These are phyloP conservation scores for Gastrodia elata DNA, from an alignment of 106 monocot genomes.

Conservation along the genomic window DNA sequence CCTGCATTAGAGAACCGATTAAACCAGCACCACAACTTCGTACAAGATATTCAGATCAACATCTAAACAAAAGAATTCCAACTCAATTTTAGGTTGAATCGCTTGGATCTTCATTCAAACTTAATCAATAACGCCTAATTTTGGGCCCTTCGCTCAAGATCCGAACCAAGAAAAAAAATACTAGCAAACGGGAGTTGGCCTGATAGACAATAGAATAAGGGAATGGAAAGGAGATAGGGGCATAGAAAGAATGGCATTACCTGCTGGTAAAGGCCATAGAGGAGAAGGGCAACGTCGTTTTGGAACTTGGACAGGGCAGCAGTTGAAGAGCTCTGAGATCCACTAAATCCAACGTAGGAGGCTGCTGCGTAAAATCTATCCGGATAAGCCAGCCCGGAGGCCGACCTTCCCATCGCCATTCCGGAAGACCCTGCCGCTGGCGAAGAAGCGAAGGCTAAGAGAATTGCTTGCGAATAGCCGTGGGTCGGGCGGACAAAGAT, in stretches of 20 bases:
- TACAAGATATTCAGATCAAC: slow-evolving; percentile 2
- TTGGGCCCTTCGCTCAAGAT: neutral
- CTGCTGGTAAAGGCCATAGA: slow-evolving; percentile 45
- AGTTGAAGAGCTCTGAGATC: slow-evolving; percentile 8
- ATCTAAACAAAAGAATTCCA: neutral
- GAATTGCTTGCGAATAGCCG: neutral
- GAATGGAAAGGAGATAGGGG: neutral
- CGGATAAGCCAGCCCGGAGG: slow-evolving; percentile 47
- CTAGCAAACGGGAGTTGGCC: neutral
- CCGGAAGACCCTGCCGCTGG: neutral
- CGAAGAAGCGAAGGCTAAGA: neutral
- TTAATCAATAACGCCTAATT: neutral
- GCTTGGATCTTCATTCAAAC: slow-evolving; percentile 7
- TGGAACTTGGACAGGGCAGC: slow-evolving; percentile 25
- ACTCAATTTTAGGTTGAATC: neutral
- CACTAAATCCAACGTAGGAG: slow-evolving; percentile 36
- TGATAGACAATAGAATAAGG: neutral
- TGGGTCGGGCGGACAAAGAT: neutral
- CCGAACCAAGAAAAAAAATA: neutral
- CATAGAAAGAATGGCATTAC: slow-evolving; percentile 6
- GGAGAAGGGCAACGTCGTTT: slow-evolving; percentile 40
- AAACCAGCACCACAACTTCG: neutral
- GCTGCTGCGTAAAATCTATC: slow-evolving; percentile 53
- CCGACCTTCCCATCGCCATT: slow-evolving; percentile 26
- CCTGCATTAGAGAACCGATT: slow-evolving; percentile 36